Base-by-base conservation (phyloP, 768 basidiomycete genomes). In the Boletus rubropictus region DNA sequence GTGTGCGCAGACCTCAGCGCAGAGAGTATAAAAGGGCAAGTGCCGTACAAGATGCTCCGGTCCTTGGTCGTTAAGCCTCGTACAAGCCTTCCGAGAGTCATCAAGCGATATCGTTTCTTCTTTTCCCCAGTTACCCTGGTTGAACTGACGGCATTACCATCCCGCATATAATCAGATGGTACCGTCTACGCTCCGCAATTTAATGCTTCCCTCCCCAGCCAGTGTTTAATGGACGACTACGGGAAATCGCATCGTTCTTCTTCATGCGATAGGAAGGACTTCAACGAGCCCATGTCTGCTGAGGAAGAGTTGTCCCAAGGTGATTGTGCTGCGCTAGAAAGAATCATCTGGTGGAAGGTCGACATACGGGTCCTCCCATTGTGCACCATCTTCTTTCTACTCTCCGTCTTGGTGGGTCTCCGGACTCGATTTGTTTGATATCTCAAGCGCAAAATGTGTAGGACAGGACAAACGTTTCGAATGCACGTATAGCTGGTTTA, bases 401-500 rank as follows among this genome's bases (percentile, higher is more conserved):
- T 80, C 12, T 72, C 72, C n/a, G 73, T 75, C 54, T 50, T 81
- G 59, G 79, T 80, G 45, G 45, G 79, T 39, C 17, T 34, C 7
- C 10, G 5, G 10, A 17, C 21, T 12, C 12, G 21, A 20, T 21
- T 32, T 31, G 8, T 32, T 20, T 9, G 5, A 6, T 14, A 7
- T 32, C 1, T 39, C 18, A 39, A 17, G 36, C 28, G 8, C 15
- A 5, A 1, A 5, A 33, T 44, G 25, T 35, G 9, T 29, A 67
- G 79, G 46, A 78, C 28, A 51, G 48, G 36, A 61, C 56, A 15
- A 81, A 81, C 53, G 71, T 82, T 28, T 76, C 70, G 14, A 84
- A 84, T 54, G 82, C 82, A 20, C 72, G 75, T 14, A 71, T 83
- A 2, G 82, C 78, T 10, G 81, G 82, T 5, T 60, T 84, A 49